Conservation (phyloP, 73 alveolate genomes). For the Uronychia binucleata region DNA sequence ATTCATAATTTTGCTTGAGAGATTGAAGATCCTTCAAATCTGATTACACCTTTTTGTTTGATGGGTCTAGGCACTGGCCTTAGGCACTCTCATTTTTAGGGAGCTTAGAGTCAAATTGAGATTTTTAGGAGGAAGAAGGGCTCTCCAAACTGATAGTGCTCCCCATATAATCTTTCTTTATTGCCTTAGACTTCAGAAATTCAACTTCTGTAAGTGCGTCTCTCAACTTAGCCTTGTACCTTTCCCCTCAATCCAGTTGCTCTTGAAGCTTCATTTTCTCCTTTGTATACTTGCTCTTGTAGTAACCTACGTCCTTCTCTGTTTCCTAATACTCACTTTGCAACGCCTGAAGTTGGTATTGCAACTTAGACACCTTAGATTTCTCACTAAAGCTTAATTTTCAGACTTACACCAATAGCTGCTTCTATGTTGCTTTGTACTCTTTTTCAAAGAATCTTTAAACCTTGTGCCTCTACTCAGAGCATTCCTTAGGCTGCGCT, state of each 20-base stretch:
- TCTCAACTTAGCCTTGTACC: not conserved
- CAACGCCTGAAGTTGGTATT: not conserved
- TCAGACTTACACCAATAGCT: not conserved
- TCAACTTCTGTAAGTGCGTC: not conserved
- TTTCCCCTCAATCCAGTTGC: not conserved
- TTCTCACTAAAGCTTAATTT: not conserved
- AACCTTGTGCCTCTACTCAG: too few species aligned
- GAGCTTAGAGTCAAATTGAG: too few species aligned
- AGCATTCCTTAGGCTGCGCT: too few species aligned
- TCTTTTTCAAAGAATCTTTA: not conserved
- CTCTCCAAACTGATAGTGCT: too few species aligned
- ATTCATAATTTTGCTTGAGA: not conserved
- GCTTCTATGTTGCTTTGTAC: not conserved
- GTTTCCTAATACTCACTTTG: not conserved
- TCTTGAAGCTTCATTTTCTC: not conserved
- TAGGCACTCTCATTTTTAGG: too few species aligned
- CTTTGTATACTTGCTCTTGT: not conserved
- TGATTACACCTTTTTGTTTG: too few species aligned
- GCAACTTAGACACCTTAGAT: not conserved
- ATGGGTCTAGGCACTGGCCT: too few species aligned
- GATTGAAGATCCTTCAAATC: too few species aligned
- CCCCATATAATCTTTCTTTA: too few species aligned
- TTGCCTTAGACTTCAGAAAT: too few species aligned
- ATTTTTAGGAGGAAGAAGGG: too few species aligned
- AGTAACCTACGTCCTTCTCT: not conserved